Percentiles rank a stretch among this genome's conserved stretches.
Conservation (phyloP, 768 basidiomycete species). For the Termitomyces sp. region DNA sequence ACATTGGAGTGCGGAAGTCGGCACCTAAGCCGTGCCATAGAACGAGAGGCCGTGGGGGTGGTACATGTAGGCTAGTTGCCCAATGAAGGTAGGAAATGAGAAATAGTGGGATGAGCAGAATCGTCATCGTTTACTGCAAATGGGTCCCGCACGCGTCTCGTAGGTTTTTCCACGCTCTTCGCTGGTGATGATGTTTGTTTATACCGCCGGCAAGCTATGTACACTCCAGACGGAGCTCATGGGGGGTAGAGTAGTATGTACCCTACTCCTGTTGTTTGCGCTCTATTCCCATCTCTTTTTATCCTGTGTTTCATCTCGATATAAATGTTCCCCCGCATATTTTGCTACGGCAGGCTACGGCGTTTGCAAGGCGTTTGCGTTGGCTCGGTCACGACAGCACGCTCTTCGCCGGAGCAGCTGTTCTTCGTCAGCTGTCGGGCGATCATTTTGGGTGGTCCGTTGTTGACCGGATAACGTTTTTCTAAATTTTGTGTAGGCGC, state of each 20-base stretch:
- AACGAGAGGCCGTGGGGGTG: slow-evolving; percentile 49
- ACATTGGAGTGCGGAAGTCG: not conserved
- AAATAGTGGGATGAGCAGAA: not conserved
- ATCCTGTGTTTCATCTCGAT: no score
- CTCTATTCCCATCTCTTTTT: no score
- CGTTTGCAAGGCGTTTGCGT: no score
- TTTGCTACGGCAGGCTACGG: no score
- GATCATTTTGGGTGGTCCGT: not conserved
- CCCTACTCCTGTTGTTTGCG: no score
- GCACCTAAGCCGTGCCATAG: slow-evolving; percentile 71
- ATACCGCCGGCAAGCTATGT: no score
- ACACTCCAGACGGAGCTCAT: no score
- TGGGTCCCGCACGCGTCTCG: not conserved
- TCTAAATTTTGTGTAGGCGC: not conserved
- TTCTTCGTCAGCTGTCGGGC: not conserved
- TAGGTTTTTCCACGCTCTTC: not conserved
- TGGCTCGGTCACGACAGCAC: not conserved
- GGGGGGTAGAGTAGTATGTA: no score
- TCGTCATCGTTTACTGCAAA: not conserved
- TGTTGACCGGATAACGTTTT: not conserved
- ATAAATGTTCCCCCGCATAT: no score
- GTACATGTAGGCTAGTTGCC: not conserved
- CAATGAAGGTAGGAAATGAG: not conserved
- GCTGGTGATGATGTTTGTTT: no score
- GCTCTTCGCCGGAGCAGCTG: not conserved